Base-by-base conservation (phyloP, 345 rosid genomes). In the Abelmoschus esculentus region DNA sequence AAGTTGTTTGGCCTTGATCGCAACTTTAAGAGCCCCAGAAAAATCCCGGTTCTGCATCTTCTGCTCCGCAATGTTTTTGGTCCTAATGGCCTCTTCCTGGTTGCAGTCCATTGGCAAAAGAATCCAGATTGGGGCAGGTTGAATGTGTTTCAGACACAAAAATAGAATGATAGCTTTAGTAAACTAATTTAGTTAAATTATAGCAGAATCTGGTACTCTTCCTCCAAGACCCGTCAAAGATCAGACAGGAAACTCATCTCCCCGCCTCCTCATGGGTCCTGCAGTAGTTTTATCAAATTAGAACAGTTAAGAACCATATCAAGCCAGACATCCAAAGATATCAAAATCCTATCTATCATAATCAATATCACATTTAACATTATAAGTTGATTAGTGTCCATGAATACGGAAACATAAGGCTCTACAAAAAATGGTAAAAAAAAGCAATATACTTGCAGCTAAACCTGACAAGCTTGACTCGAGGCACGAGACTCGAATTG, bases 31-130 rank as follows among this genome's bases (percentile, higher is more conserved):
- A 74, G 98, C 99, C 36, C 80, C 78, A 3, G 57, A 13, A 82
- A 88, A 95, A 61, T 95, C 80, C 75, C 76, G 72, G 32, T 72
- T 83, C 53, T 77, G 81, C 97, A 95, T 83, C 79, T 67, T 86
- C 19, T 61, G 75, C 82, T 86, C 90, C 13, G 96, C 99, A 38
- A 88, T 46, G 6, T 22, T 82, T 78, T 80, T 91, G 76, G 91
- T 90, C 78, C 93, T 80, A 57, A 90, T 47, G 73, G 99, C 99
- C 89, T 91, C 99, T 65, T 90, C 97, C 78, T 84, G 90, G 80
- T 95, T 90, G 81, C 90, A 80, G 36, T 90, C 93, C 99, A 91
- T 95, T 22, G 28, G 50, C 47, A n/a, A 28, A 15, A 59, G 22
- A 42, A 56, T 36, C 13, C 50, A 55, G 62, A 53, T 40, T 12